These are phyloP conservation scores for Gyromitra esculenta DNA, from an alignment of 2,329 filamentous ascomycete genomes.

Conservation along the genomic window DNA sequence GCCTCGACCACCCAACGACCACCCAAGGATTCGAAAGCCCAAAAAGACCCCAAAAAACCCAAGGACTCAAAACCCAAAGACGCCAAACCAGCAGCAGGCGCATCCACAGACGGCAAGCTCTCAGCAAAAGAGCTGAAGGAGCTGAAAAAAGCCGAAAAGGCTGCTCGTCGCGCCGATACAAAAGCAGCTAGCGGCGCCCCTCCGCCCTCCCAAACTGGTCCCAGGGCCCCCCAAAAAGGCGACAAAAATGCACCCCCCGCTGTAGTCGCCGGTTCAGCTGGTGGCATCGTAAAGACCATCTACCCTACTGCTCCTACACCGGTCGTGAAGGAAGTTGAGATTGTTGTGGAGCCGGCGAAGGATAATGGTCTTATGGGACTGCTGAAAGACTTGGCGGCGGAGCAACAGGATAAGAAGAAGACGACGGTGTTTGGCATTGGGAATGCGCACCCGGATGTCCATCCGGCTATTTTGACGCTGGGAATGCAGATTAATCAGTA, in stretches of 20 bases:
- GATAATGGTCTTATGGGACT: conserved; percentile 53
- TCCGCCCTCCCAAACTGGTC: conserved; percentile 54
- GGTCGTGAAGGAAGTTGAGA: conserved; percentile 50
- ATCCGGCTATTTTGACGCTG: conserved; percentile 83
- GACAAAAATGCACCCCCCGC: conserved; percentile 66
- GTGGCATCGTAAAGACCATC: conserved; percentile 53
- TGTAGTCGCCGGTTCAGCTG: conserved; percentile 58
- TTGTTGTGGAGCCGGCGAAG: conserved; percentile 17
- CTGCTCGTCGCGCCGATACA: conserved; percentile 78
- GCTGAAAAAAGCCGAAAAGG: conserved; percentile 88
- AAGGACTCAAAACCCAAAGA: conserved; percentile 12
- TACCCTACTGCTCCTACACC: conserved; percentile 30
- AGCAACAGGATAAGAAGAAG: conserved; percentile 69
- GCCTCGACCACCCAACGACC: background rate
- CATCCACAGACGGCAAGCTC: conserved; percentile 60
- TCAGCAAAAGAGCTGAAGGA: conserved; percentile 86
- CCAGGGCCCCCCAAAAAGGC: conserved; percentile 54
- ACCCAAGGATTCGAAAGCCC: conserved; percentile 16
- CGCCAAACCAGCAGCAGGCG: background rate
- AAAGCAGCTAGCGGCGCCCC: conserved; percentile 66
- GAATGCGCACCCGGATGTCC: conserved; percentile 81
- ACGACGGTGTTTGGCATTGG: conserved; percentile 78
- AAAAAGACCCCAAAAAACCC: conserved; percentile 1
- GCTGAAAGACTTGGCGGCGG: conserved; percentile 61
- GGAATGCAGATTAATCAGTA: conserved; percentile 93